Base-by-base conservation (phyloP, 805 yeast species). In the Tetrapisispora fleetii region DNA sequence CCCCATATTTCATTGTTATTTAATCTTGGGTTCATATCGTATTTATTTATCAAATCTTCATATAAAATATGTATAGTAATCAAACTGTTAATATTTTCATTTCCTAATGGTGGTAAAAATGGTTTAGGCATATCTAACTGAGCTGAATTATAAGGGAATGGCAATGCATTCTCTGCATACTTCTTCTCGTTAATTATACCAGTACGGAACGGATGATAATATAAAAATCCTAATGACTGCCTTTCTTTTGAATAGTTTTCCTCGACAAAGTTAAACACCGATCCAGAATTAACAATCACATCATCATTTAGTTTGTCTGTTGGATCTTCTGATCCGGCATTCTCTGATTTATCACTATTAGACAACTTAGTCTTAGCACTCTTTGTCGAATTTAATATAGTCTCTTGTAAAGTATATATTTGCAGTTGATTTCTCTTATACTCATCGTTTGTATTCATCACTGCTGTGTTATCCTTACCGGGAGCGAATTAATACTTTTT, bases 1-100 rank as follows among this genome's bases (percentile, higher is more conserved):
- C 99, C 99, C 98, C 98, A 91, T 1, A 89, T 53, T 42, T 76
- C 74, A 45, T 79, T 68, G 30, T 83, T 77, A 35, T 56, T 58
- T 14, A 68, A 71, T 45, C 78, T 71, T 30, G 68, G 71, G 13
- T 47, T 37, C 1, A 44, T 36, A 19, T 37, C 9, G 37, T 24
- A 7, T 22, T 27, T 37, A 28, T 41, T 32, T 51, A 47, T 63
- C 8, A 63, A 49, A 39, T 61, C 60, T 38, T 58, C 61, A 49
- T 53, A 52, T 1, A 48, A 43, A 9, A 65, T 53, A 17, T 52
- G 50, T 3, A 65, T 50, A 4, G 53, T 53, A 10, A 63, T 44
- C 32, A 61, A 35, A 18, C 51, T 45, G 48, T 64, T 60, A 39
- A 62, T 57, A 17, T 49, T 40, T 24, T 56, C 48, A 30, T 45